phyloP scores from a whole-genome alignment of 352 stramenopile species.

The Pythium rishiriense region DNA sequence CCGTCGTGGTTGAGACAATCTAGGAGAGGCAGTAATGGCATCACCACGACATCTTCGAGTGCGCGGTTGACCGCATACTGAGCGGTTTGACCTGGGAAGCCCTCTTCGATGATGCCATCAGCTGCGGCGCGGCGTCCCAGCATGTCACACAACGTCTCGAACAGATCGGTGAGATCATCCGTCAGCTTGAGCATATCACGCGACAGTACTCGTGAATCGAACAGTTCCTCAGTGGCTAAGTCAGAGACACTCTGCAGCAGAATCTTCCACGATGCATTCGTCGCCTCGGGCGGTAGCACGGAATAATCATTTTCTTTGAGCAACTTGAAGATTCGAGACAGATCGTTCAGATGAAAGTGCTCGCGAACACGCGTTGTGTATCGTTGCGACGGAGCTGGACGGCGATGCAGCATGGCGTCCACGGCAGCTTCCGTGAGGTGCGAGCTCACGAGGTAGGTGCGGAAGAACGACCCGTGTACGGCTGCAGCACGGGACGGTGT shows the following conservation, averaged over 20 bases:
- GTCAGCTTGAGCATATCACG: constrained; percentile 33
- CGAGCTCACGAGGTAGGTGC: constrained; percentile 30
- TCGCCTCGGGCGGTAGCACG: constrained; percentile 10
- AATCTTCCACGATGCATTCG: constrained; percentile 4
- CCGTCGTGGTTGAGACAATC: constrained; percentile 32
- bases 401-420: constrained; percentile 25
- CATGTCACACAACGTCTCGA: constrained; percentile 27
- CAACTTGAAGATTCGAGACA: constrained; percentile 22
- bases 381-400: background rate
- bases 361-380: constrained; percentile 26
- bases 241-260: constrained; percentile 7
- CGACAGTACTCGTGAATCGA: constrained; percentile 33
- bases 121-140: constrained; percentile 19
- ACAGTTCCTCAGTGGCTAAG: constrained; percentile 31
- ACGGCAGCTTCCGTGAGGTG: constrained; percentile 27
- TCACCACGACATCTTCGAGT: constrained; percentile 12
- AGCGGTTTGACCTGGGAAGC: background rate
- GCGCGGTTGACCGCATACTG: background rate
- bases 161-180: constrained; percentile 30
- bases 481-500: constrained; percentile 31
- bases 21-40: constrained; percentile 29
- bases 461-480: constrained; percentile 26
- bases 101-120: constrained; percentile 21
- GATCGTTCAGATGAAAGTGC: constrained; percentile 24
- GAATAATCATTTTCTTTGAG: constrained; percentile 32